phyloP scores from a whole-genome alignment of 225 moss, liverwort and hornwort species.

The Takakia lepidozioides region DNA sequence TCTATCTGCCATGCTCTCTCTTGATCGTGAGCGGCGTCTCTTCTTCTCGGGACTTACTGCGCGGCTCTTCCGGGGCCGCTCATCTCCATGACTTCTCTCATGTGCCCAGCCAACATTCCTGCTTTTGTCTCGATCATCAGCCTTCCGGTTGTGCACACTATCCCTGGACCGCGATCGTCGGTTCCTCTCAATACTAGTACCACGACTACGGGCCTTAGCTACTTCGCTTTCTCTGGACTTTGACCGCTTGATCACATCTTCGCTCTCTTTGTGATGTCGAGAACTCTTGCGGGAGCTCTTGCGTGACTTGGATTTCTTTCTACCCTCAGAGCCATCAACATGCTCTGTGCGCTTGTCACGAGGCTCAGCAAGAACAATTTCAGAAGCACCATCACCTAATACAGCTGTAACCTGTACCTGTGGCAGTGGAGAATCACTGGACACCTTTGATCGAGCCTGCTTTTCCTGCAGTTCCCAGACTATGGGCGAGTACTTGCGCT shows the following conservation, averaged over 20 bases:
- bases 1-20: conserved; percentile 22
- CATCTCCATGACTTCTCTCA: neutral
- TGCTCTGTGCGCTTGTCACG: neutral
- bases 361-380: neutral
- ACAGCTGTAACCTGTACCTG: neutral
- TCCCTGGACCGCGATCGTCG: conserved; percentile 53
- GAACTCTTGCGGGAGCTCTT: conserved; percentile 6
- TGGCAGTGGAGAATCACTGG: neutral
- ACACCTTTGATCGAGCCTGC: conserved; percentile 4
- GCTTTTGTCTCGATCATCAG: conserved; percentile 12
- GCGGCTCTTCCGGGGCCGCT: too few species aligned
- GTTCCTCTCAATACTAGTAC: conserved; percentile 22
- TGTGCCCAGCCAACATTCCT: neutral
- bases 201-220: conserved; percentile 8
- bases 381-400: neutral
- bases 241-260: conserved; percentile 27
- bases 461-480: conserved; percentile 1
- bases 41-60: conserved; percentile 10
- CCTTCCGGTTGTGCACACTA: conserved; percentile 29
- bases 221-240: conserved; percentile 9
- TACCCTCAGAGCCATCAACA: neutral
- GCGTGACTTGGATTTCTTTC: neutral
- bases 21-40: conserved; percentile 41
- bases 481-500: conserved; percentile 5
- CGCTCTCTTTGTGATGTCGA: neutral